Percentiles rank a stretch among this genome's conserved stretches.
Evolutionary conservation across 352 stramenopile genomes (phyloP).

Genomic region (Pythium monospermum): DNA sequence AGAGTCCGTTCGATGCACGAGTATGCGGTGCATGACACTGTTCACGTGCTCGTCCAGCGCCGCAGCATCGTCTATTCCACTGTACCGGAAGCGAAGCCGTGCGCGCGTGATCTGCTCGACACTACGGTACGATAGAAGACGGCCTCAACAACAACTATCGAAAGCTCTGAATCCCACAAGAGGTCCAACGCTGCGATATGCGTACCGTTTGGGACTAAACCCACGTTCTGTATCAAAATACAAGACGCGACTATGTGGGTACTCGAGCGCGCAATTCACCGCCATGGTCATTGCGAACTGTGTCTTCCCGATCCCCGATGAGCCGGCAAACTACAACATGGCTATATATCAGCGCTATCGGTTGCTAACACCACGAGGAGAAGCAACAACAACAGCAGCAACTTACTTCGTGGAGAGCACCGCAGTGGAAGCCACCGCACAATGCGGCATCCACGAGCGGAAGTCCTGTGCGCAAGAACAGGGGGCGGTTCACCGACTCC

Average conservation of each 20-base stretch:
- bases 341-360: neutral
- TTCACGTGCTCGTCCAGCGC: neutral
- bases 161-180: neutral
- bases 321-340: slow-evolving; percentile 49
- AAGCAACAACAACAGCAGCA: neutral
- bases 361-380: neutral
- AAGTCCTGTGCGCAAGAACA: slow-evolving; percentile 59
- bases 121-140: neutral
- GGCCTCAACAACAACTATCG: neutral
- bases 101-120: slow-evolving; percentile 17
- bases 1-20: slow-evolving; percentile 24
- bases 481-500: slow-evolving; percentile 58
- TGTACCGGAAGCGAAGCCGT: neutral
- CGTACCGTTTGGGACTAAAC: slow-evolving; percentile 64
- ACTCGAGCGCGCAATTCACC: slow-evolving; percentile 61
- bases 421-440: slow-evolving; percentile 45
- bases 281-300: slow-evolving; percentile 73
- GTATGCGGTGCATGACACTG: slow-evolving; percentile 8
- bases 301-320: slow-evolving; percentile 71
- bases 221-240: slow-evolving; percentile 74
- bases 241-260: slow-evolving; percentile 44
- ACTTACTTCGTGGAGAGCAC: slow-evolving; percentile 12
- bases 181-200: too few species aligned
- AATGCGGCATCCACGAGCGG: slow-evolving; percentile 54
- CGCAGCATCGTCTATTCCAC: neutral